Base-by-base conservation (phyloP, 305 asterid species). In the Salvia sclarea region DNA sequence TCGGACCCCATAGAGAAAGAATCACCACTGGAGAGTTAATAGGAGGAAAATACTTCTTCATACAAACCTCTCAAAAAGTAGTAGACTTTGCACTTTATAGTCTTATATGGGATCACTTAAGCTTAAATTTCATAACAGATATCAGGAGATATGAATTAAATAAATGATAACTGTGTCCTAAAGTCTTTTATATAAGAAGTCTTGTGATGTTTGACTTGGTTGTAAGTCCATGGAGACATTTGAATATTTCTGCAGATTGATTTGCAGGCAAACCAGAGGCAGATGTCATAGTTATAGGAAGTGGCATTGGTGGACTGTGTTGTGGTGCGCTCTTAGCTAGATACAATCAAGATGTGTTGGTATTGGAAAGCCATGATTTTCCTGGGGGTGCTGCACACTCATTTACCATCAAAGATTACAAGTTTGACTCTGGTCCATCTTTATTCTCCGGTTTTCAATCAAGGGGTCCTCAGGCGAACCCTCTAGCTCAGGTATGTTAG, bases 321-420 rank as follows among this genome's bases (percentile, higher is more conserved):
- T 92, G 95, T 72, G 97, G 88, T 21, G 82, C 89, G 21, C 97
- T 92, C 71, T 83, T 90, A 43, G 98, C 97, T 52, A 82, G 97
- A 75, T 92, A 92, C 64, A 66, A 80, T 71, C 90, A 82, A 69
- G 92, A 92, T 66, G 96, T 90, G 70, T 59, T 92, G 70, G 92
- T 92, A 2, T 75, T 92, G 54, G 98, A 90, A 78, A 92, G 98
- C 83, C 97, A 92, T 65, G 97, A 92, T 79, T 60, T 55, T 31
- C 95, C 98, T 2, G 96, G 97, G 8, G 98, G 96, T 50, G 97
- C 97, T 64, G 96, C 98, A 61, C 98, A 92, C 78, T 83, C 97
- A 37, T 90, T 92, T 59, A 85, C 89, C 68, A 77, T 90, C 25
- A 90, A 88, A 75, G 89, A 79, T 54, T 92, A 80, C 77, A 88